Conservation (phyloP, 768 basidiomycete species). For the Neoboletus brunneissimus region DNA sequence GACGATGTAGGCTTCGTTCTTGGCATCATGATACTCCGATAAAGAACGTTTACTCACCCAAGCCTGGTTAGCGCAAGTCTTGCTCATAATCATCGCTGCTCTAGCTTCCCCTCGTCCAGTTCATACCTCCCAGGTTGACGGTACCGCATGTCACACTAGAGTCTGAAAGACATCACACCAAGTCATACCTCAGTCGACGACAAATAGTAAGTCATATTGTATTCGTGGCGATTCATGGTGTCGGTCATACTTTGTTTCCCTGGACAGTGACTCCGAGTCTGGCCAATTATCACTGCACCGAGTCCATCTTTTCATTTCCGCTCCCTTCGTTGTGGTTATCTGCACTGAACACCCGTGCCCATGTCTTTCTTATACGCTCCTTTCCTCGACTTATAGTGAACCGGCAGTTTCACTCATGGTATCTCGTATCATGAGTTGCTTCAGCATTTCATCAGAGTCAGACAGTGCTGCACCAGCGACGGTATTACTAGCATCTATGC, state of each 20-base stretch:
- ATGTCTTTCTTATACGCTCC: background rate
- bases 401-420: no score
- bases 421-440: background rate
- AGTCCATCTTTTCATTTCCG: no score
- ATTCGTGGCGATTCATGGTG: background rate
- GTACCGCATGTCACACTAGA: background rate
- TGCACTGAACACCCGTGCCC: background rate
- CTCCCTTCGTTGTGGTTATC: background rate
- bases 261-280: no score
- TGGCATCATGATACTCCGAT: background rate
- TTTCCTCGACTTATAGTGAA: background rate
- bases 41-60: background rate
- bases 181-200: background rate
- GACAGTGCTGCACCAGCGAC: background rate
- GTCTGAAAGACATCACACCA: background rate
- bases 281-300: no score
- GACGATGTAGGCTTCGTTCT: conserved; percentile 9
- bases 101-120: background rate
- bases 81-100: no score
- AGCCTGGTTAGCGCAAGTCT: background rate
- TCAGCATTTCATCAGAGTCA: background rate
- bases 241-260: no score
- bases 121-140: background rate
- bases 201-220: no score
- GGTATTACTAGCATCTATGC: background rate